Base-by-base conservation (phyloP, 2,329 filamentous ascomycete genomes). In the Clonostachys rhizophaga region DNA sequence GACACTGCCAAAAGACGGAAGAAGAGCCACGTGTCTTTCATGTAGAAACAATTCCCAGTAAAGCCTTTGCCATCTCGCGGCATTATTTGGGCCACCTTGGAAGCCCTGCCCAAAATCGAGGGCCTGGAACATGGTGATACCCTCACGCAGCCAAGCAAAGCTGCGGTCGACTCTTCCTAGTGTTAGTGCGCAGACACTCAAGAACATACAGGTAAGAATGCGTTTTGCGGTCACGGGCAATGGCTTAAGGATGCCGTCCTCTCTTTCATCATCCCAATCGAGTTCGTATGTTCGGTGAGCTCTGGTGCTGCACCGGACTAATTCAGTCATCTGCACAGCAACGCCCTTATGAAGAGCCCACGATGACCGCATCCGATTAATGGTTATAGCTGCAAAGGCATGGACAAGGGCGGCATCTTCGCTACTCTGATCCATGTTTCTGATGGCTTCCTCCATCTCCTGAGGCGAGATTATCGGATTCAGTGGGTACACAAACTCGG, bases 21-120 rank as follows among this genome's bases (percentile, higher is more conserved):
- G 62, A 24, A 80, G 71, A 34, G 72, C 72, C n/a, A 76, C 55
- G 54, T 80, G 81, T 14, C 78, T 70, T 55, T 81, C 78, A 49
- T 80, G 76, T 34, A 81, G 75, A 52, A 74, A 80, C 12, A 69
- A 70, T 51, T 78, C 70, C 76, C 77, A 81, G 56, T 80, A 79
- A 1, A 78, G 58, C 4, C 77, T 65, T 50, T 78, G 74, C 18
- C 55, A 52, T 13, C 50, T 45, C 41, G 53, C 42, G 35, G 47
- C 41, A 49, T 51, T 45, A 9, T 41, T 20, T 11, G 46, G 44
- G 33, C 42, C 37, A 24, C 36, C 39, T 9, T 20, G 12, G 3
- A 16, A n/a, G n/a, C 43, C 18, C 3, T 33, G 44, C 30, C 17
- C 30, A 10, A 54, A 47, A 43, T 61, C 56, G 11, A 61, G 50